Conservation (phyloP, 2,329 filamentous ascomycete genomes). For the Alternaria arborescens region DNA sequence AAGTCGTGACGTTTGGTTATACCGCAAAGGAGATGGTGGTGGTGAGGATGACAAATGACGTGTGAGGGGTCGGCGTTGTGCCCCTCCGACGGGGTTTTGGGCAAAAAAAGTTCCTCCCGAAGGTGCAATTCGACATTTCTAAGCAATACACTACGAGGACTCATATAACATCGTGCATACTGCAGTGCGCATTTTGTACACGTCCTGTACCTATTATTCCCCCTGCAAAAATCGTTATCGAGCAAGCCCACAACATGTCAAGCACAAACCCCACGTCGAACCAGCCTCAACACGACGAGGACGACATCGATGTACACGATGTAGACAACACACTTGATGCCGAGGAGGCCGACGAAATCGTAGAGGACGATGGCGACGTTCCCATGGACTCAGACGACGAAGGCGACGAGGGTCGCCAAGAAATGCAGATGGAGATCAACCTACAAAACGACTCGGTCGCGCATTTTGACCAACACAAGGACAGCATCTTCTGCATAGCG, state of each 20-base stretch:
- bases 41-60: conserved; percentile 39
- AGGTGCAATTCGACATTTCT: conserved; percentile 42
- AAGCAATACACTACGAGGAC: conserved; percentile 33
- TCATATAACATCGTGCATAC: conserved; percentile 20
- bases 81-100: conserved; percentile 29
- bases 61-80: conserved; percentile 34
- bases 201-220: neutral
- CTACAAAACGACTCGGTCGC: conserved; percentile 92
- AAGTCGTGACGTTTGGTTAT: too few relatives aligned
- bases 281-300: conserved; percentile 40
- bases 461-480: conserved; percentile 89
- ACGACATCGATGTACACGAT: conserved; percentile 60
- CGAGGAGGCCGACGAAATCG: conserved; percentile 81
- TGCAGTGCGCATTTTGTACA: neutral
- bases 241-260: conserved; percentile 28
- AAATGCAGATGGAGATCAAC: conserved; percentile 71
- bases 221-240: neutral
- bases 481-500: conserved; percentile 93
- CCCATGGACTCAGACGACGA: conserved; percentile 82
- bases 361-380: conserved; percentile 72
- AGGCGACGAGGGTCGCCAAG: conserved; percentile 60
- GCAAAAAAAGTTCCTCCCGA: conserved; percentile 45
- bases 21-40: neutral
- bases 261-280: conserved; percentile 30
- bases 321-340: conserved; percentile 77